Conservation (phyloP, 139 green algal genomes). For the Astrephomene gubernaculifera region DNA sequence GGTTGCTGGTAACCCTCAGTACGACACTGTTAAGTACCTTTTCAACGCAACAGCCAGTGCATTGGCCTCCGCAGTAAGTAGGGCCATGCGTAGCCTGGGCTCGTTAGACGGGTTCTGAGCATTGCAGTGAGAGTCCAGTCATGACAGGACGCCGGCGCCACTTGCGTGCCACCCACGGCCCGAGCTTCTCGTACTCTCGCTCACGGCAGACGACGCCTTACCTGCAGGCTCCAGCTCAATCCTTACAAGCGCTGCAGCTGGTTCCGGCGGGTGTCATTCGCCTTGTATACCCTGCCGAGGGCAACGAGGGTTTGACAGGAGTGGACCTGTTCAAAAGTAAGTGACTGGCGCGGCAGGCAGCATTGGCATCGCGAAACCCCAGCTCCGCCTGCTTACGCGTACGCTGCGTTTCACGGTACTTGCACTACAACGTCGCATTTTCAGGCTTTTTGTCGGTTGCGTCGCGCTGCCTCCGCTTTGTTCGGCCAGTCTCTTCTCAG, state of each 20-base stretch:
- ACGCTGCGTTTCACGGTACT: neutral
- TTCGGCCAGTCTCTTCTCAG: neutral
- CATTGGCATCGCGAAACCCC: no score
- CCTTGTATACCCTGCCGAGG: neutral
- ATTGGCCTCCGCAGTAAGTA: neutral
- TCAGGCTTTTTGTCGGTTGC: neutral
- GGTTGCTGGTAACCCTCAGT: neutral
- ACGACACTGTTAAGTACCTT: neutral
- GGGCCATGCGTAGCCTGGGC: neutral
- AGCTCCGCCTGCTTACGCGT: no score
- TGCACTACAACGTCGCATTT: no score
- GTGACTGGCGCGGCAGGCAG: neutral
- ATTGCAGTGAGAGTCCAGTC: neutral
- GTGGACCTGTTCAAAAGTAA: neutral
- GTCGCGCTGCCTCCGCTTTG: neutral
- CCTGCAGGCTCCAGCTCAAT: neutral
- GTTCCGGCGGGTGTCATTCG: neutral
- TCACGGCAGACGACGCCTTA: no score
- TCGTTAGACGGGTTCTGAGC: no score
- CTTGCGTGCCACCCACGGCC: no score
- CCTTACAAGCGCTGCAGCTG: neutral
- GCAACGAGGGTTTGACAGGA: neutral
- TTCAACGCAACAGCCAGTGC: slow-evolving; percentile 19
- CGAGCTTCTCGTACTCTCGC: neutral
- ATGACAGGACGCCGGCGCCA: no score